Percentiles rank a stretch among this genome's conserved stretches.
Evolutionary conservation across 108 stramenopile species (phyloP).

Genomic region (Mayamaea pseudoterrestris): DNA sequence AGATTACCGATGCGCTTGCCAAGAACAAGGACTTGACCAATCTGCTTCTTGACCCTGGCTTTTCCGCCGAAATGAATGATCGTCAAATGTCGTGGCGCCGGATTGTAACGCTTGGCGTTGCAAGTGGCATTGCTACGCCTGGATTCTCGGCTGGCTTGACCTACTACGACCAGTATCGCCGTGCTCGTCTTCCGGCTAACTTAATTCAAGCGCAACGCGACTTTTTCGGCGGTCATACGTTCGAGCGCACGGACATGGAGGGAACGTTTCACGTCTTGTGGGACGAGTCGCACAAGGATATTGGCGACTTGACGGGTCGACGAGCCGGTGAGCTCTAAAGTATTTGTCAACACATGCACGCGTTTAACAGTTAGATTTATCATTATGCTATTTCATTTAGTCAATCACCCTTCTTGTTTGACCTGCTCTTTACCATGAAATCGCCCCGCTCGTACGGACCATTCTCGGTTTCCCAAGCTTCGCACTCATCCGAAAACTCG

Average conservation of each 20-base stretch:
- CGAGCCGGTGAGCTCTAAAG: constrained; percentile 70
- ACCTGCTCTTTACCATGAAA: constrained; percentile 67
- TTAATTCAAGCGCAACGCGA: constrained; percentile 96
- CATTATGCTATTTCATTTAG: no score
- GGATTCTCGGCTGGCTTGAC: constrained; percentile 78
- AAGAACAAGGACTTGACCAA: constrained; percentile 66
- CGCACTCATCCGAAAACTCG: constrained; percentile 84
- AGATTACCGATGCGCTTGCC: constrained; percentile 84
- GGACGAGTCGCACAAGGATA: constrained; percentile 90
- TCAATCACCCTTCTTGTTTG: constrained; percentile 62
- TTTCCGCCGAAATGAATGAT: constrained; percentile 72
- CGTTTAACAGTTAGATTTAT: no score
- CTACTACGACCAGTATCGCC: constrained; percentile 95
- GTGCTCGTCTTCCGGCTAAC: constrained; percentile 83
- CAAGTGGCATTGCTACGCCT: constrained; percentile 83
- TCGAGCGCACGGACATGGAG: constrained; percentile 73
- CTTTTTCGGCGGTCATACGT: constrained; percentile 99
- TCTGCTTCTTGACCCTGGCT: constrained; percentile 87
- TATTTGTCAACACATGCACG: neutral
- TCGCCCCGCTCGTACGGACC: constrained; percentile 57
- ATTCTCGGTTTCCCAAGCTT: constrained; percentile 70
- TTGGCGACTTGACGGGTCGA: constrained; percentile 84
- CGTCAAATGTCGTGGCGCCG: constrained; percentile 87
- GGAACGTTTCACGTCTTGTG: constrained; percentile 88
- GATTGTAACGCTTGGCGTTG: constrained; percentile 83